Evolutionary conservation across 495 filamentous ascomycete genomes (phyloP).

Genomic region (Podospora comata): DNA sequence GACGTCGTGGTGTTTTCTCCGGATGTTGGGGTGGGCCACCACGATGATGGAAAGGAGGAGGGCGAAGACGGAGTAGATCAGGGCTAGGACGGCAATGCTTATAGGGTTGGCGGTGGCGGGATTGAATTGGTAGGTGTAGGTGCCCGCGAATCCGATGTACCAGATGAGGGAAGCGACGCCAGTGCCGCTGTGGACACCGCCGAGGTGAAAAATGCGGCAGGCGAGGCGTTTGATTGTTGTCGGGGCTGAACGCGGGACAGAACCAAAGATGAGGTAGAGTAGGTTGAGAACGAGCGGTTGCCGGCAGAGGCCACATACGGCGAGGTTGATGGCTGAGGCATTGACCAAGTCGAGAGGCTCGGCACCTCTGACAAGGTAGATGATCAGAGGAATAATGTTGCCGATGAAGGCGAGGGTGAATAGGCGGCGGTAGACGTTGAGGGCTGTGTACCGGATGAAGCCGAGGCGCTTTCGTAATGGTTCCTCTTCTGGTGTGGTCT

Average conservation of each 20-base stretch:
- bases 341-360: slow-evolving; percentile 31
- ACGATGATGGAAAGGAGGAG: slow-evolving; percentile 42
- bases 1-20: slow-evolving; percentile 54
- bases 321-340: slow-evolving; percentile 46
- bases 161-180: slow-evolving; percentile 65
- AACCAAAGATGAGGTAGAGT: slow-evolving; percentile 58
- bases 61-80: slow-evolving; percentile 40
- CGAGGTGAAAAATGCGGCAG: slow-evolving; percentile 72
- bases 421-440: slow-evolving; percentile 36
- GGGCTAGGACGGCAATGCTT: slow-evolving; percentile 18
- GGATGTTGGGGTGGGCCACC: slow-evolving; percentile 51
- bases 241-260: slow-evolving; percentile 58
- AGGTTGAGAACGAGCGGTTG: slow-evolving; percentile 72
- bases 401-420: slow-evolving; percentile 33
- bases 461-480: slow-evolving; percentile 28
- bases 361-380: slow-evolving; percentile 27
- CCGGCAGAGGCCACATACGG: slow-evolving; percentile 56
- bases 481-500: slow-evolving; percentile 15
- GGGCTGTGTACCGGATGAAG: slow-evolving; percentile 29
- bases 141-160: slow-evolving; percentile 55
- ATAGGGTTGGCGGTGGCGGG: slow-evolving; percentile 11
- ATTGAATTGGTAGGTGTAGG: slow-evolving; percentile 47
- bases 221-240: slow-evolving; percentile 60
- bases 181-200: slow-evolving; percentile 71
- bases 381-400: slow-evolving; percentile 32